phyloP scores from a whole-genome alignment of 2,329 filamentous ascomycete species.

The Aspergillus sp. region DNA sequence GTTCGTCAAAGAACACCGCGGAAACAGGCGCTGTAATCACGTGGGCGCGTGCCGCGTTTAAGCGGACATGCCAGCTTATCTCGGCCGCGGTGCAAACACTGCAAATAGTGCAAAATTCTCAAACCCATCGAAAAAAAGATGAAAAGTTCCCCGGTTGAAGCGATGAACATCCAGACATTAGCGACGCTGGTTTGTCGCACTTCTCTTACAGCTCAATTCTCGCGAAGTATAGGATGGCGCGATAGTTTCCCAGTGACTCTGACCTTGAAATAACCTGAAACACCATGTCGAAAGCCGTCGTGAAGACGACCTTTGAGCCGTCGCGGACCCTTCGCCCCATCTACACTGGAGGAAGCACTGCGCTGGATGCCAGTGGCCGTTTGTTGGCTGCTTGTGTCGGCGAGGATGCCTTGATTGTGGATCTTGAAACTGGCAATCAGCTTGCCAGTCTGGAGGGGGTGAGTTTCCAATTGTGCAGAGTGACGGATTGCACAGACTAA shows the following conservation, averaged over 20 bases:
- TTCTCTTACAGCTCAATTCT: conserved; percentile 12
- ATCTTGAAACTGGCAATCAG: conserved; percentile 74
- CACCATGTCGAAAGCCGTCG: conserved; percentile 45
- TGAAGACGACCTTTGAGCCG: conserved; percentile 85
- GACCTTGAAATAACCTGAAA: conserved; percentile 3
- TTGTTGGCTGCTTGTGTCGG: conserved; percentile 84
- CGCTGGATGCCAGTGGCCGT: conserved; percentile 71
- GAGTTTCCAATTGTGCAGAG: conserved; percentile 28
- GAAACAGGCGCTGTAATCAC: conserved; percentile 3
- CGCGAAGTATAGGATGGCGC: conserved; percentile 13
- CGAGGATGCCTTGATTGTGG: conserved; percentile 82
- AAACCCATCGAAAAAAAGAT: conserved; percentile 30
- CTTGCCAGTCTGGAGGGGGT: conserved; percentile 84
- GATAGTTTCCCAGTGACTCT: conserved; percentile 5
- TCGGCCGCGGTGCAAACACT: not conserved
- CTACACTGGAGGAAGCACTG: conserved; percentile 83
- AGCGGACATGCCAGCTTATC: not conserved
- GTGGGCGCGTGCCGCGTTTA: conserved; percentile 15
- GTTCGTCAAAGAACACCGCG: not conserved
- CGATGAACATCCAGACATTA: conserved; percentile 12
- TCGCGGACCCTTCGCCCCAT: conserved; percentile 81
- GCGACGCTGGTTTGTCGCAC: conserved; percentile 11
- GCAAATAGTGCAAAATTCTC: conserved; percentile 20
- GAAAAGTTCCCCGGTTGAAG: conserved; percentile 24
- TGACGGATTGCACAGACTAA: conserved; percentile 10